Base-by-base conservation (phyloP, 495 filamentous ascomycete species). In the Penicillium mononematosum region DNA sequence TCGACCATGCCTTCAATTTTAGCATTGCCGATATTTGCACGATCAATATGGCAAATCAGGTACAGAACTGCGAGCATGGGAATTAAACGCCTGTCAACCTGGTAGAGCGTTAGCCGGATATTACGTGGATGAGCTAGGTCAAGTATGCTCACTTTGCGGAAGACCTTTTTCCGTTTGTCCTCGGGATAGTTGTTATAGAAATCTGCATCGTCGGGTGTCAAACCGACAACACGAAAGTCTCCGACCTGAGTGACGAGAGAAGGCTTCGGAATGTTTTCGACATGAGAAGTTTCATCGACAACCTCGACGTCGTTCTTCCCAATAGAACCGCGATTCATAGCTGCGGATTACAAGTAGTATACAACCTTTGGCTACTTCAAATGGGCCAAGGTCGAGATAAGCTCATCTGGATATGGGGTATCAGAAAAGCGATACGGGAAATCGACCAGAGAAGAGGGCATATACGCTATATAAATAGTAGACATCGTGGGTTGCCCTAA, bases 1-100 rank as follows among this genome's bases (percentile, higher is more conserved):
- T 36, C 10, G 12, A 58, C 24, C 25, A 68, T 55, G 9, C 65
- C 65, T 27, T 62, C 56, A 16, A 65, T 65, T 20, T 63, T 62
- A 0, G 65, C 65, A 55, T 68, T 68, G 14, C 58, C 56, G 56
- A 91, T 89, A 66, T 87, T 87, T 8, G 75, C 76, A 17, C 80
- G 60, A 55, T 84, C 86, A 1, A 85, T 67, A 62, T 84, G 81
- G 6, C 68, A 70, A 14, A 81, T 65, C 25, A 81, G 58, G 50
- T 82, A 83, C 1, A 81, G 60, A 2, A 82, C 55, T 5, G 69
- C 59, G 11, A 72, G 50, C 67, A 72, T 70, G 14, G 69, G 69
- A 17, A 72, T 55, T 12, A 71, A 39, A 6, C 69, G 66, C 14
- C 59, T 39, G 45, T 71, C 69, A 14, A 69, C 53, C 63, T 70